Base-by-base conservation (phyloP, 2,329 filamentous ascomycete genomes). In the Aureobasidium sp. region DNA sequence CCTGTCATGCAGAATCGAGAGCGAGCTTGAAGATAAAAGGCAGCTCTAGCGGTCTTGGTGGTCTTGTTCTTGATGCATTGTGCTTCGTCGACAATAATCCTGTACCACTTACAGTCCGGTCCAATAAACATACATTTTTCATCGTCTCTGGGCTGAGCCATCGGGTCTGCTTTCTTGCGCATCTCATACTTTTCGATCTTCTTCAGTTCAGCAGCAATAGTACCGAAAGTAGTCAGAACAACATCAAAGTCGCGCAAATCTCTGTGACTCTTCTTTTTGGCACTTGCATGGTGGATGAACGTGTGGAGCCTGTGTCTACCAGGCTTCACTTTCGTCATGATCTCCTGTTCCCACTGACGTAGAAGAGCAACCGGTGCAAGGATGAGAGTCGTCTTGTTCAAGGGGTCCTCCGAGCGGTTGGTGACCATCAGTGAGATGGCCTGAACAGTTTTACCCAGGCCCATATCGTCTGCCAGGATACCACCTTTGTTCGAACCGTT, bases 311-410 rank as follows among this genome's bases (percentile, higher is more conserved):
- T 76, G 69, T 88, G 78, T 17, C 69, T 70, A 0, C 75, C 75
- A 0, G 74, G 66, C 64, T 85, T 85, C 39, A 94, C 74, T 72
- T 92, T 91, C 40, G 80, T 82, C 62, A 79, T 73, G 50, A 96
- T 90, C 72, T 96, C 91, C 52, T 86, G 82, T 68, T 89, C 85
- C 91, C 91, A 96, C 71, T 96, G 91, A 17, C 85, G 83, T 71
- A 95, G 82, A 17, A 96, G 77, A 3, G 90, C 86, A 12, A 95
- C 85, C 0, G 91, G 91, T 0, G 87, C 89, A 52, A 96, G 80
- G 52, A 96, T 90, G 27, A 96, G 76, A n/a, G 86, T 94, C 0
- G 91, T 91, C 78, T 90, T 84, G 62, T 75, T 78, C 64, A 76
- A 72, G n/a, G 75, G 74, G 64, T 86, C 79, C 0, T 77, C 73